These are phyloP conservation scores for Penicillium simplicissimum DNA, from an alignment of 495 filamentous ascomycete genomes.

Conservation along the genomic window DNA sequence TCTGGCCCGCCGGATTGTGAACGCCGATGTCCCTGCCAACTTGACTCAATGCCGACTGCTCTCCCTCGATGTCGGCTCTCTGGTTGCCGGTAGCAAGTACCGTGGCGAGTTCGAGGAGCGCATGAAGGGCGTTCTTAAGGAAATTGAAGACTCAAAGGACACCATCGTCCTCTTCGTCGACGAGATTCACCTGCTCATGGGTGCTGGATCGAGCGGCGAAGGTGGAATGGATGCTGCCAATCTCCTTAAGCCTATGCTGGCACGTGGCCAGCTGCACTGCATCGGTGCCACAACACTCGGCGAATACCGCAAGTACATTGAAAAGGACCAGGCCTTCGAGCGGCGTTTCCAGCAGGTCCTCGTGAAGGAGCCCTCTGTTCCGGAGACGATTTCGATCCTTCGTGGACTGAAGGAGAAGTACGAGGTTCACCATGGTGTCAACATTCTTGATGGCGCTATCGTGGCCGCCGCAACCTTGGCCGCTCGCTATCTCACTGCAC, in stretches of 20 bases:
- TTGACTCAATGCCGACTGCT: slow-evolving; percentile 91
- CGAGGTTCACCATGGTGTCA: slow-evolving; percentile 97
- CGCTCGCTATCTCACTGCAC: slow-evolving; percentile 84
- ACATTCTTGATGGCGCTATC: slow-evolving; percentile 88
- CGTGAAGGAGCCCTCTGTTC: slow-evolving; percentile 85
- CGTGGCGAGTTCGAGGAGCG: slow-evolving; percentile 97
- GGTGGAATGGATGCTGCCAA: slow-evolving; percentile 99
- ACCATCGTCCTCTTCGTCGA: slow-evolving; percentile 98
- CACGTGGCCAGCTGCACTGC: slow-evolving; percentile 93
- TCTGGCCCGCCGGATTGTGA: slow-evolving; percentile 92
- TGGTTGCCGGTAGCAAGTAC: slow-evolving; percentile 97
- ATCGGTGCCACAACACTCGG: slow-evolving; percentile 93
- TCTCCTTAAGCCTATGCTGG: slow-evolving; percentile 94
- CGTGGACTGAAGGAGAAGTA: slow-evolving; percentile 96
- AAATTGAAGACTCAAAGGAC: slow-evolving; percentile 94
- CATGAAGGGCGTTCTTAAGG: slow-evolving; percentile 98
- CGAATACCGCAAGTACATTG: slow-evolving; percentile 98
- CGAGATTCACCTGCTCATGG: slow-evolving; percentile 98
- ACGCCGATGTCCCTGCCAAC: slow-evolving; percentile 92
- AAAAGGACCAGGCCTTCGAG: slow-evolving; percentile 97
- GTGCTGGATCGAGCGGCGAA: slow-evolving; percentile 87
- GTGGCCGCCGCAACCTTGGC: slow-evolving; percentile 88
- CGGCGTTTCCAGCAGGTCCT: slow-evolving; percentile 97
- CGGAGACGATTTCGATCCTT: slow-evolving; percentile 94
- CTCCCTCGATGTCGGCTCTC: slow-evolving; percentile 88